These are phyloP conservation scores for Fagopyrum esculentum DNA, from an alignment of 148 eudicot species.

Conservation along the genomic window DNA sequence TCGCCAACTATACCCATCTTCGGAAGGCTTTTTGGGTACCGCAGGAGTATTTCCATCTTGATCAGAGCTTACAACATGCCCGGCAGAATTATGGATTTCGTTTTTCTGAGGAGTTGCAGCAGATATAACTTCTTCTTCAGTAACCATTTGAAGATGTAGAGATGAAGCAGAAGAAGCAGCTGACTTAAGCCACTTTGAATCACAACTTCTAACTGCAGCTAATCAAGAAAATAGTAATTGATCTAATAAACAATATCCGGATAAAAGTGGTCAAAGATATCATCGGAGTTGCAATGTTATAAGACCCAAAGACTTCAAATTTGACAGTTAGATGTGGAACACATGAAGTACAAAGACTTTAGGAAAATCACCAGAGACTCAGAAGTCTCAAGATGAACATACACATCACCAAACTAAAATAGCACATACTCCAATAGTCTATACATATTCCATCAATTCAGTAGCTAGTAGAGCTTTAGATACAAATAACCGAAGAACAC, in stretches of 20 bases:
- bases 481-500: background rate
- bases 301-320: background rate
- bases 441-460: background rate
- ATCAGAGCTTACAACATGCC: slow-evolving; percentile 26
- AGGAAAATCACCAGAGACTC: background rate
- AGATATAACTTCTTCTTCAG: slow-evolving; percentile 28
- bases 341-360: background rate
- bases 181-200: slow-evolving; percentile 17
- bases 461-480: background rate
- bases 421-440: background rate
- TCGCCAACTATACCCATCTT: slow-evolving; percentile 96
- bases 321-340: background rate
- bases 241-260: background rate
- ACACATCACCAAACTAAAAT: background rate
- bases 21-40: slow-evolving; percentile 53
- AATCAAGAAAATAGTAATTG: background rate
- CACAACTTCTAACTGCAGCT: slow-evolving; percentile 2
- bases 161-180: slow-evolving; percentile 7
- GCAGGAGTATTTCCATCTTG: slow-evolving; percentile 33
- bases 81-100: slow-evolving; percentile 34
- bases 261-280: background rate
- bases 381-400: background rate
- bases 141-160: slow-evolving; percentile 29
- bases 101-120: slow-evolving; percentile 28
- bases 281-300: background rate